These are phyloP conservation scores for Pseudocercospora macadamiae DNA, from an alignment of 2,329 filamentous ascomycete genomes.

Conservation along the genomic window DNA sequence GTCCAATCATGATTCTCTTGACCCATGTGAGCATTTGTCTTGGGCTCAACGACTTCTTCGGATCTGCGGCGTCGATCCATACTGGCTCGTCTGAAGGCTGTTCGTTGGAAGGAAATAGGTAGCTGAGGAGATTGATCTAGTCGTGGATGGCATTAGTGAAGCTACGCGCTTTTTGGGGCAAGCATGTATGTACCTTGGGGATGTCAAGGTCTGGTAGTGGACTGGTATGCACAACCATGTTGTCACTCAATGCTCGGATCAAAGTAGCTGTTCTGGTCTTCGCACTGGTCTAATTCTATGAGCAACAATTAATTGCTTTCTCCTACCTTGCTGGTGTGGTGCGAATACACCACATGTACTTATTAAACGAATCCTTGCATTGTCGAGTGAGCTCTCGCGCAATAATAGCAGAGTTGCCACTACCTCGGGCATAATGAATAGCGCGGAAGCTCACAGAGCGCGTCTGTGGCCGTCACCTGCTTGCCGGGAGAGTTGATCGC, in stretches of 20 bases:
- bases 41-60: conserved; percentile 52
- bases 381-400: not conserved
- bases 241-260: conserved; percentile 1
- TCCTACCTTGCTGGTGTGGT: not conserved
- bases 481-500: not conserved
- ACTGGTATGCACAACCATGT: conserved; percentile 30
- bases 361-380: conserved; percentile 2
- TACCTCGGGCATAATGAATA: conserved; percentile 22
- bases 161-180: not conserved
- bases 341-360: not conserved
- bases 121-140: conserved; percentile 48
- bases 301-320: too few species aligned
- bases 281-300: too few species aligned
- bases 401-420: conserved; percentile 8
- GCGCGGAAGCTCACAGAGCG: not conserved
- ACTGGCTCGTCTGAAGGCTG: conserved; percentile 51
- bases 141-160: not conserved
- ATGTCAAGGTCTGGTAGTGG: conserved; percentile 32
- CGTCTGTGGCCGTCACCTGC: not conserved
- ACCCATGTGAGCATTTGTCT: conserved; percentile 55
- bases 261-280: too few species aligned
- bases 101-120: conserved; percentile 41
- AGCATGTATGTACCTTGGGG: conserved; percentile 25
- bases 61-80: conserved; percentile 58
- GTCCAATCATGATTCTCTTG: conserved; percentile 54